These are phyloP conservation scores for Rutstroemia sp. DNA, from an alignment of 2,329 filamentous ascomycete genomes.

Conservation along the genomic window DNA sequence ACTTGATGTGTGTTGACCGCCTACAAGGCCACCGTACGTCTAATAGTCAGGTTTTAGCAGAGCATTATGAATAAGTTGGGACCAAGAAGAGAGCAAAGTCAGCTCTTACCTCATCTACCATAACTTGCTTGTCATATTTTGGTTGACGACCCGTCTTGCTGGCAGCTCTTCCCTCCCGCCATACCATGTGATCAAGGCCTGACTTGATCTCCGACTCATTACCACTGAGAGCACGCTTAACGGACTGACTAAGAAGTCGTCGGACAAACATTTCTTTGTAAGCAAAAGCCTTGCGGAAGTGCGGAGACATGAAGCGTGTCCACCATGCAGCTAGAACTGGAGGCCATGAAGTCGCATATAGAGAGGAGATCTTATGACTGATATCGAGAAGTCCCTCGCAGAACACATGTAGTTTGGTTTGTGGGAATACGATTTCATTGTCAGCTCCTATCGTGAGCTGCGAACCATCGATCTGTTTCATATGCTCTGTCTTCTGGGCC, in stretches of 20 bases:
- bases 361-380: background rate
- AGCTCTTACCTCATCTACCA: background rate
- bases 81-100: background rate
- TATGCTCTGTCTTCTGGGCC: background rate
- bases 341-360: background rate
- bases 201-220: background rate
- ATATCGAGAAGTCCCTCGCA: background rate
- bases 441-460: background rate
- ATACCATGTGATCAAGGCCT: background rate
- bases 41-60: background rate
- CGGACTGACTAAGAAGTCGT: background rate
- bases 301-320: background rate
- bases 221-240: background rate
- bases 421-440: background rate
- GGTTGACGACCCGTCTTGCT: background rate
- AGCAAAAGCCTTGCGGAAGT: background rate
- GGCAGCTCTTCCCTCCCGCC: background rate
- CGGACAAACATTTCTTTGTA: background rate
- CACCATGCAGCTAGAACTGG: background rate
- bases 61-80: background rate
- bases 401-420: background rate
- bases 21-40: background rate
- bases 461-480: background rate
- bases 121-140: background rate
- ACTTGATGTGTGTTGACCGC: background rate